Conservation (phyloP, 495 filamentous ascomycete genomes). For the Saxophila tyrrhenica region DNA sequence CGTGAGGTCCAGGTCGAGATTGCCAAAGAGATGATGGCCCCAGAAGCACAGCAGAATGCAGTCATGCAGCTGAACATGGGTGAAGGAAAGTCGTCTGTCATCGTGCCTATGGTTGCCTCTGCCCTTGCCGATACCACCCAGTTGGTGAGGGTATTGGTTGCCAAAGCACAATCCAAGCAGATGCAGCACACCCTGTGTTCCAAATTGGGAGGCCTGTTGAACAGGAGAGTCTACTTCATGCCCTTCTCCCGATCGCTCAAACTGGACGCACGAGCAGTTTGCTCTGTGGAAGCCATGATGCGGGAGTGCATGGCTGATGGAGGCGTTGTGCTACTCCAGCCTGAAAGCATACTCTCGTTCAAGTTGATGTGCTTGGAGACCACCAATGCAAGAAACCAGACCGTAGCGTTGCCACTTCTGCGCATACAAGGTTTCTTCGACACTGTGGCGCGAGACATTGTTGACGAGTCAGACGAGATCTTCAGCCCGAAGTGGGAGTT, state of each 20-base stretch:
- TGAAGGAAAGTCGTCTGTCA: conserved; percentile 60
- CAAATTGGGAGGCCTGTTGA: conserved; percentile 49
- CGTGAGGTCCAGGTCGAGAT: conserved; percentile 49
- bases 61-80: conserved; percentile 69
- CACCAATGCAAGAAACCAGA: conserved; percentile 21
- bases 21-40: conserved; percentile 45
- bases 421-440: conserved; percentile 21
- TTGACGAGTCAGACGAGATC: conserved; percentile 29
- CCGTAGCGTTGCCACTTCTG: conserved; percentile 12
- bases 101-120: conserved; percentile 52
- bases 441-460: conserved; percentile 21
- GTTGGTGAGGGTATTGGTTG: conserved; percentile 49
- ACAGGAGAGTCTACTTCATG: conserved; percentile 47
- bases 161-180: conserved; percentile 50
- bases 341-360: conserved; percentile 62
- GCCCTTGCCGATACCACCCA: conserved; percentile 41
- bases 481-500: conserved; percentile 25
- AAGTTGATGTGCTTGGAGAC: conserved; percentile 52
- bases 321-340: conserved; percentile 49
- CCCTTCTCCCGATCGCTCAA: conserved; percentile 48
- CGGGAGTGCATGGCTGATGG: conserved; percentile 36
- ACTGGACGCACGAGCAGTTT: conserved; percentile 21
- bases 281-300: conserved; percentile 30
- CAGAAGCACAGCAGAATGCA: conserved; percentile 34
- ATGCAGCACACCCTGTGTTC: conserved; percentile 49